Conservation (phyloP, 108 stramenopile species). For the Cyclotella atomus region DNA sequence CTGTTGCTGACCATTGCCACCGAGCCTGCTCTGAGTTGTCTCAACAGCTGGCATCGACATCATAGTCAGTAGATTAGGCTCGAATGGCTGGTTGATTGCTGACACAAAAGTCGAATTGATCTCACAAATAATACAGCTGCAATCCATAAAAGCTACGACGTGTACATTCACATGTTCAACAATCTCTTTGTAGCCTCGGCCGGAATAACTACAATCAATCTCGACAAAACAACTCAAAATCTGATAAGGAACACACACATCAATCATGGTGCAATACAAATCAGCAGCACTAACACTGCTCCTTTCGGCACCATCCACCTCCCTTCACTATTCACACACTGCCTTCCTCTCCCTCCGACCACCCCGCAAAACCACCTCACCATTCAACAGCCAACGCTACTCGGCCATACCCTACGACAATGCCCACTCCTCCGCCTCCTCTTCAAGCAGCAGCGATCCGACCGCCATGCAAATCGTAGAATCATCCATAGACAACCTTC, state of each 20-base stretch:
- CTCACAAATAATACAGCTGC: no score
- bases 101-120: no score
- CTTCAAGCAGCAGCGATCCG: not conserved
- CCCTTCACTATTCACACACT: not conserved
- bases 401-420: conserved; percentile 52
- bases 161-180: no score
- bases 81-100: no score
- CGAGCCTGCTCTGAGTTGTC: no score
- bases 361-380: not conserved
- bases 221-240: not conserved
- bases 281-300: conserved; percentile 16
- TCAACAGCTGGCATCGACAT: no score
- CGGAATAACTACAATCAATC: not conserved
- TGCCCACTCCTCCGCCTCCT: conserved; percentile 5
- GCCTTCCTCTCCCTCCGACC: conserved; percentile 5
- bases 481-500: not conserved
- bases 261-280: conserved; percentile 23
- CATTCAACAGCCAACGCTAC: conserved; percentile 36
- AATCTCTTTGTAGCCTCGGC: no score
- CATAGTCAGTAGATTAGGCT: no score
- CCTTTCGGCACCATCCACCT: not conserved
- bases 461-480: not conserved
- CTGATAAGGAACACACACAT: not conserved
- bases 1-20: no score
- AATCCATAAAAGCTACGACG: no score